Evolutionary conservation across 805 yeast genomes (phyloP), one percentile per base, ranked within the genome.

Genomic region (Yamadazyma sp.): DNA sequence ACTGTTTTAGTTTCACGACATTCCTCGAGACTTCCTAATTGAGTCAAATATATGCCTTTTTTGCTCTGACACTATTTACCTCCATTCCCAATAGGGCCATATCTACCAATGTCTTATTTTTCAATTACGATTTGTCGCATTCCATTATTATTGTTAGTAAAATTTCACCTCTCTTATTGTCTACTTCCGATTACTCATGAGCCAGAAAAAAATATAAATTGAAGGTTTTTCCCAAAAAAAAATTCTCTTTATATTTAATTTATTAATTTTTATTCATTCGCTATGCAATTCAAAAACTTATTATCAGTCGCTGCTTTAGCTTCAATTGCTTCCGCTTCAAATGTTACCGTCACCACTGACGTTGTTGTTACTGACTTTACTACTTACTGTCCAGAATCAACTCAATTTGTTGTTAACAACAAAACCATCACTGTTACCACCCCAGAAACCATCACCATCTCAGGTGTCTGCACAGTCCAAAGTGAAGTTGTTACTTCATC

Each of bases 351-450:
- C 56, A 57, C 71, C 60, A 67, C 75, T 47, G 73, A 74, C 45
- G 49, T 62, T 38, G 80, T 78, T 44, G 86, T 82, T 56, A 78
- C 86, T 53, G 81, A 69, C 55, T 74, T 69, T 75, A 54, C 59
- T 66, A 84, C 94, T 52, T 84, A 80, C 82, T 85, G 94, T 67
- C 94, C 95, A 60, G 67, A 55, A 45, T 65, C 94, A 34, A 86
- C 95, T 51, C 64, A 73, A 42, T 53, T 85, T 42, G 70, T 69
- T 46, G 76, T 79, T 62, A 80, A 79, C 75, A 73, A 72, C 71
- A 58, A 59, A 59, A 82, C 91, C 56, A 74, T 77, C 77, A 77
- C 83, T 48, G 87, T 82, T 57, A 78, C 89, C 43, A 80, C 62
- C 53, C 79, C 91, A 43, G 82, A 91, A 60, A 85, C 94, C 50